A percentile compares a stretch with the other conserved stretches of the same genome.
Evolutionary conservation across 345 rosid species (phyloP).

Genomic region (Eucalyptus caleyi): DNA sequence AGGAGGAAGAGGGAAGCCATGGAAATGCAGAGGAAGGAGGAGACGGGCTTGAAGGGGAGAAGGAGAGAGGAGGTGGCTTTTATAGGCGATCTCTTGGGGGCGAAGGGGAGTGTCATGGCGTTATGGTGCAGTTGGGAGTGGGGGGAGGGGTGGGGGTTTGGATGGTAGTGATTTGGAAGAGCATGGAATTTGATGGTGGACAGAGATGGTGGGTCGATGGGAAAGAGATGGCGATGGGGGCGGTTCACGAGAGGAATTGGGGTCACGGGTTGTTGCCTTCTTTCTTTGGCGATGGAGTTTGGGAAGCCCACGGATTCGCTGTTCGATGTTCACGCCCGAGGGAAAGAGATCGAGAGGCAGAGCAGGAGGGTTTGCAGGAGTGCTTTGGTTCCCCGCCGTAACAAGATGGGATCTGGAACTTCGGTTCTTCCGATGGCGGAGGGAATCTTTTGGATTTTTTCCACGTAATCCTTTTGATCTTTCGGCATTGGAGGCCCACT

Average conservation of each 20-base stretch:
- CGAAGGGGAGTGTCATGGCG: not conserved
- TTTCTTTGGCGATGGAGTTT: not conserved
- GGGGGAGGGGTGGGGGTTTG: not conserved
- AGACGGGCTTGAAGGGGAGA: not conserved
- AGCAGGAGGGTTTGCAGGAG: not conserved
- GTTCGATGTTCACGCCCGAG: not conserved
- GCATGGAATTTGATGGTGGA: not conserved
- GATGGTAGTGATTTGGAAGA: not conserved
- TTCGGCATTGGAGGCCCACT: not conserved
- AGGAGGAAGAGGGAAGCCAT: constrained; percentile 21
- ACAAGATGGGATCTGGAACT: not conserved
- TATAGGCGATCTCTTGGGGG: not conserved
- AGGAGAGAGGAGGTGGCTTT: not conserved
- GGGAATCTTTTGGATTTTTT: not conserved
- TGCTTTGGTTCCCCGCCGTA: not conserved
- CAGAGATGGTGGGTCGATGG: not conserved
- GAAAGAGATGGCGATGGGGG: not conserved
- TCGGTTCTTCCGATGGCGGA: not conserved
- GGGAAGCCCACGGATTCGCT: not conserved
- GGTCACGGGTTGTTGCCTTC: not conserved
- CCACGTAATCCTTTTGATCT: too few species aligned
- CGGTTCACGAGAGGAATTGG: not conserved
- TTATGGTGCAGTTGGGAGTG: not conserved
- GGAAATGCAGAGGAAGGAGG: not conserved
- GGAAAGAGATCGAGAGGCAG: not conserved